These are phyloP conservation scores for Penicillium atrosanguineum DNA, from an alignment of 495 filamentous ascomycete genomes.

Conservation along the genomic window DNA sequence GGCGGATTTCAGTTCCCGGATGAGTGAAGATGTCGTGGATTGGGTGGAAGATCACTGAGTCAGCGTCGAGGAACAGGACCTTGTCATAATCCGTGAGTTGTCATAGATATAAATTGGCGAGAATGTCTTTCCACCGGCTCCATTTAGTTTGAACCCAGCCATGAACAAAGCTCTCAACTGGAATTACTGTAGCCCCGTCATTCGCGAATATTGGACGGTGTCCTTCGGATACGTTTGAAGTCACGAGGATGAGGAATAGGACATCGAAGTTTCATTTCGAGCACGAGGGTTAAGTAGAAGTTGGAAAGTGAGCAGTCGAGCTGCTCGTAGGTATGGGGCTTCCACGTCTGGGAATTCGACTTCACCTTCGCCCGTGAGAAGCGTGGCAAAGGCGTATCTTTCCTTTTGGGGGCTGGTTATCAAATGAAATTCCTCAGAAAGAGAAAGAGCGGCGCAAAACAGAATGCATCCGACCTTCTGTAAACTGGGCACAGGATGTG, in stretches of 20 bases:
- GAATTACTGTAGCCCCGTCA: constrained; percentile 35
- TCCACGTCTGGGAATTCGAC: background rate
- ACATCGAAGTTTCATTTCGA: constrained; percentile 21
- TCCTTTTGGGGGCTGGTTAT: too few species aligned
- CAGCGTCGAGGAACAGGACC: constrained; percentile 45
- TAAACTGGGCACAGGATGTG: too few species aligned
- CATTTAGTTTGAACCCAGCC: constrained; percentile 25
- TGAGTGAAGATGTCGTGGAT: constrained; percentile 42
- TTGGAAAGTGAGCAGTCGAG: constrained; percentile 44
- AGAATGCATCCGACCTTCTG: too few species aligned
- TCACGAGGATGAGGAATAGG: constrained; percentile 36
- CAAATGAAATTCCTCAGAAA: too few species aligned
- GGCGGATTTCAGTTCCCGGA: constrained; percentile 7
- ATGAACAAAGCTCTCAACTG: constrained; percentile 23
- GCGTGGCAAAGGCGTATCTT: constrained; percentile 6
- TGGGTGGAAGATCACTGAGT: constrained; percentile 32
- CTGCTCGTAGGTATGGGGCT: constrained; percentile 33
- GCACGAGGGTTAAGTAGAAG: constrained; percentile 41
- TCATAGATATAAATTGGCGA: constrained; percentile 43
- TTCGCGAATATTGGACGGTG: constrained; percentile 22
- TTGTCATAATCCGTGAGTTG: constrained; percentile 40
- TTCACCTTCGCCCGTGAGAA: background rate
- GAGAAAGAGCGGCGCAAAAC: too few species aligned
- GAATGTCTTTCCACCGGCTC: constrained; percentile 28
- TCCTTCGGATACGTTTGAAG: constrained; percentile 15